phyloP scores from a whole-genome alignment of 164 flowering plant species.

The Euptelea pleiosperma region DNA sequence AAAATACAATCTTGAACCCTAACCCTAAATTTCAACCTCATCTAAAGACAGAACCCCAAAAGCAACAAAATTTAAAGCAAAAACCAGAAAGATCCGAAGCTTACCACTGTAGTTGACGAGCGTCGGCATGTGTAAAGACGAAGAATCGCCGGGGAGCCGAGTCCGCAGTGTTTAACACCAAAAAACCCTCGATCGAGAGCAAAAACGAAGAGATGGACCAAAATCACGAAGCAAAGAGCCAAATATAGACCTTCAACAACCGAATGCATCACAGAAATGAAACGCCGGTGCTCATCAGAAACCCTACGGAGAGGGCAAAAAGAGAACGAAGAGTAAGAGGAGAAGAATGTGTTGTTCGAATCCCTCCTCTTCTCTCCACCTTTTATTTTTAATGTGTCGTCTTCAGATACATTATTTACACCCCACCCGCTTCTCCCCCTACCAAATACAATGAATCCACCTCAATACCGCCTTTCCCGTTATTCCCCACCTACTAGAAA shows the following conservation, averaged over 20 bases:
- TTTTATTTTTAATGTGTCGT: not conserved
- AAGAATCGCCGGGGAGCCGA: constrained; percentile 9
- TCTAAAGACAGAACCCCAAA: not conserved
- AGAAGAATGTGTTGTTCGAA: not conserved
- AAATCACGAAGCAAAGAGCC: not conserved
- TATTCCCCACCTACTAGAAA: not conserved
- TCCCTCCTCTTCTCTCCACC: not conserved
- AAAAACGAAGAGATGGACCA: constrained; percentile 6
- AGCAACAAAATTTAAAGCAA: not conserved
- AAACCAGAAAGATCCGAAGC: constrained; percentile 3
- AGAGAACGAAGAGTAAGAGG: not conserved
- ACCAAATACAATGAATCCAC: constrained; percentile 13
- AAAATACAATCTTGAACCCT: no score
- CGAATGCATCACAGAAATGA: constrained; percentile 25
- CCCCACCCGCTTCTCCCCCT: not conserved
- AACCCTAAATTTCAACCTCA: not conserved
- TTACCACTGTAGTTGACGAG: constrained; percentile 33
- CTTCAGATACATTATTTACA: constrained; percentile 7
- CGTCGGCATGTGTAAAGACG: constrained; percentile 24
- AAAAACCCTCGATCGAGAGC: constrained; percentile 13
- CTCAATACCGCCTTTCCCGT: constrained; percentile 4
- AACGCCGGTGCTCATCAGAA: constrained; percentile 3
- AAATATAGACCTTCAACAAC: not conserved
- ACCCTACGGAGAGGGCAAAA: constrained; percentile 15
- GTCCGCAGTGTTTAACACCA: not conserved